Evolutionary conservation across 2,329 filamentous ascomycete species (phyloP).

Genomic region (Graphilbum ipis-grandicollis): DNA sequence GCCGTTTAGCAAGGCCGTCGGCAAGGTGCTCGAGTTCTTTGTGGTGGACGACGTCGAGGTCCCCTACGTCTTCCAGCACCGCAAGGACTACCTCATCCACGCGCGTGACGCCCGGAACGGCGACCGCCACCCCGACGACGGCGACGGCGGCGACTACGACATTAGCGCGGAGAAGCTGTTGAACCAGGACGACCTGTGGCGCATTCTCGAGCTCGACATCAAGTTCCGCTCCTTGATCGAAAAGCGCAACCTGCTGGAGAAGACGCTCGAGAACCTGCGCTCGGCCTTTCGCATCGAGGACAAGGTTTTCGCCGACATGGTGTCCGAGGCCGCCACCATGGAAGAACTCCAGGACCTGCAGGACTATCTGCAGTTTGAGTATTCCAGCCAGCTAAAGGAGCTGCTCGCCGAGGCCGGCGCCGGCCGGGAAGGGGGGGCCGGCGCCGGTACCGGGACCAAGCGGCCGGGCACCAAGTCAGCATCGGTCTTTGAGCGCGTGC

Average conservation of each 20-base stretch:
- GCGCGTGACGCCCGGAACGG: slow-evolving; percentile 49
- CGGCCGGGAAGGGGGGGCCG: slow-evolving; percentile 12
- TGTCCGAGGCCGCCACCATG: slow-evolving; percentile 65
- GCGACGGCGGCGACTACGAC: slow-evolving; percentile 50
- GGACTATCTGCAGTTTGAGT: slow-evolving; percentile 92
- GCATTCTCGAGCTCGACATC: slow-evolving; percentile 83
- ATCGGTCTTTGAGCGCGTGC: slow-evolving; percentile 63
- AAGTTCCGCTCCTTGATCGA: slow-evolving; percentile 89
- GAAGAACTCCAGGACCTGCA: slow-evolving; percentile 94
- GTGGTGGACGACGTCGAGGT: slow-evolving; percentile 90
- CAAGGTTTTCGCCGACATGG: slow-evolving; percentile 61
- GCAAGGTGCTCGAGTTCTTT: slow-evolving; percentile 88
- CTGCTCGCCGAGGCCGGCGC: slow-evolving; percentile 37
- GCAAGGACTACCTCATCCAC: slow-evolving; percentile 94
- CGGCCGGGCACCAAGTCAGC: slow-evolving; percentile 70
- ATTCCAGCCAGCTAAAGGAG: slow-evolving; percentile 69
- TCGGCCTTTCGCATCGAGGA: slow-evolving; percentile 45
- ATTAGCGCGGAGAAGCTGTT: slow-evolving; percentile 74
- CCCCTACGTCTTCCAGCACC: slow-evolving; percentile 94
- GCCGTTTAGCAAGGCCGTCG: slow-evolving; percentile 75
- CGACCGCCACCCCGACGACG: slow-evolving; percentile 54
- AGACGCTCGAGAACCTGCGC: slow-evolving; percentile 58
- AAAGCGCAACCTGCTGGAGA: slow-evolving; percentile 73
- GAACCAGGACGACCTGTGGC: slow-evolving; percentile 87
- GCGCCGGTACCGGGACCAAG: slow-evolving; percentile 26